Percentiles rank a stretch among this genome's conserved stretches.
These are phyloP conservation scores for Phaeosphaeria sp. DNA, from an alignment of 2,329 filamentous ascomycete species.

Conservation along the genomic window DNA sequence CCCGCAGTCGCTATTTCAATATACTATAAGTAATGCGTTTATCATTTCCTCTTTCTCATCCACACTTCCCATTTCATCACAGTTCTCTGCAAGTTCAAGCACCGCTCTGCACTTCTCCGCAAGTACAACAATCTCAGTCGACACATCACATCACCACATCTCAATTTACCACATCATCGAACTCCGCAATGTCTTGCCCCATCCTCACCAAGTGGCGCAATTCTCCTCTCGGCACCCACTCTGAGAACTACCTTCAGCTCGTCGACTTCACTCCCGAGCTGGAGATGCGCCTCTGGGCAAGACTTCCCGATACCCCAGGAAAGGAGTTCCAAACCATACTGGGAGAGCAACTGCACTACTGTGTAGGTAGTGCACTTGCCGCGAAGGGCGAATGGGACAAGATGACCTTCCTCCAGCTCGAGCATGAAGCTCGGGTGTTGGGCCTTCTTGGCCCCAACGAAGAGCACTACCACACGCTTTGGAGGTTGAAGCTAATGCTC, in stretches of 20 bases:
- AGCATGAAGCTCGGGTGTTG: conserved; percentile 5
- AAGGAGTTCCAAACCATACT: neutral
- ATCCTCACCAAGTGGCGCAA: neutral
- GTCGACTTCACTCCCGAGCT: neutral
- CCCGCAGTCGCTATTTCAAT: neutral
- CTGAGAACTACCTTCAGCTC: neutral
- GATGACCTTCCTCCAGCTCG: conserved; percentile 10
- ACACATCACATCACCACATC: neutral
- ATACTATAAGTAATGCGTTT: neutral
- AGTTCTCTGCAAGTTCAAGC: neutral
- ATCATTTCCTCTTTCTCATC: neutral
- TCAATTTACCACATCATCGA: neutral
- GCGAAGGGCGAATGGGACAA: conserved; percentile 1
- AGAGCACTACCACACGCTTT: neutral
- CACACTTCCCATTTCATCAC: neutral
- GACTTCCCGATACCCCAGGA: neutral
- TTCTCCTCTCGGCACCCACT: neutral
- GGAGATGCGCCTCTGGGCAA: neutral
- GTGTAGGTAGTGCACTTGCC: conserved; percentile 1
- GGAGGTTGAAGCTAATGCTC: conserved; percentile 1
- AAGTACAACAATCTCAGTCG: neutral
- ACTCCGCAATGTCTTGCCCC: neutral
- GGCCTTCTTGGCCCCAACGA: neutral
- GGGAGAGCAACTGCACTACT: conserved; percentile 5
- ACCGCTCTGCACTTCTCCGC: neutral